phyloP scores from a whole-genome alignment of 179 eudicot species.

The Silene vulgaris region DNA sequence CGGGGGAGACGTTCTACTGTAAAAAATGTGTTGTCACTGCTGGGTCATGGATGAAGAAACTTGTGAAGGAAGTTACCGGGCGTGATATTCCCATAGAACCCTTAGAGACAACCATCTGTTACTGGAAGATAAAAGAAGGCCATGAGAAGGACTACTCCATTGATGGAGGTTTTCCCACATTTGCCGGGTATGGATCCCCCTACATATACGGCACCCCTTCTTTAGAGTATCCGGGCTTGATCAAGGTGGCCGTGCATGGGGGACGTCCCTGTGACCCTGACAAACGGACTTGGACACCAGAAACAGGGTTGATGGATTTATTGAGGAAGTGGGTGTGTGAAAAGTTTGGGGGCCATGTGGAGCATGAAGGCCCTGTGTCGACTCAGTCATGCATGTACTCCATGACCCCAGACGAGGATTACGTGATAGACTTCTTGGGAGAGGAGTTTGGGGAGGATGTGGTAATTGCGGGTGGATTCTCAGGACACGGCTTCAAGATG shows the following conservation, averaged over 20 bases:
- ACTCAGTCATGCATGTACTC: conserved; percentile 75
- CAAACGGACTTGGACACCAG: conserved; percentile 44
- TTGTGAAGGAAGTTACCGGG: conserved; percentile 32
- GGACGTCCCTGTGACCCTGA: conserved; percentile 63
- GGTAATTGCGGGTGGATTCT: conserved; percentile 76
- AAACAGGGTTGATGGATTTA: conserved; percentile 19
- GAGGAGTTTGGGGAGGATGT: conserved; percentile 60
- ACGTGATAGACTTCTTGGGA: conserved; percentile 68
- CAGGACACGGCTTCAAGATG: conserved; percentile 98
- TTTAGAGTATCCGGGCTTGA: conserved; percentile 66
- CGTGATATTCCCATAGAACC: conserved; percentile 49
- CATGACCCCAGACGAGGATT: conserved; percentile 84
- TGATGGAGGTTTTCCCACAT: conserved; percentile 55
- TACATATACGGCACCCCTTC: conserved; percentile 75
- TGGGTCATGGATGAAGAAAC: conserved; percentile 61
- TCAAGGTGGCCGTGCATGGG: conserved; percentile 60
- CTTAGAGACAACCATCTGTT: conserved; percentile 54
- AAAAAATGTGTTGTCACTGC: conserved; percentile 65
- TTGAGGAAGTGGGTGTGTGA: conserved; percentile 49
- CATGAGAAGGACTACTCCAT: conserved; percentile 45
- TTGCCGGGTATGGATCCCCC: conserved; percentile 65
- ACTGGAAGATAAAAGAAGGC: conserved; percentile 63
- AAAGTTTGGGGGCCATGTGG: conserved; percentile 44
- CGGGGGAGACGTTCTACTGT: conserved; percentile 37
- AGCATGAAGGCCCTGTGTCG: conserved; percentile 41